phyloP scores from a whole-genome alignment of 2,329 filamentous ascomycete genomes.

The Clathrospora elynae region DNA sequence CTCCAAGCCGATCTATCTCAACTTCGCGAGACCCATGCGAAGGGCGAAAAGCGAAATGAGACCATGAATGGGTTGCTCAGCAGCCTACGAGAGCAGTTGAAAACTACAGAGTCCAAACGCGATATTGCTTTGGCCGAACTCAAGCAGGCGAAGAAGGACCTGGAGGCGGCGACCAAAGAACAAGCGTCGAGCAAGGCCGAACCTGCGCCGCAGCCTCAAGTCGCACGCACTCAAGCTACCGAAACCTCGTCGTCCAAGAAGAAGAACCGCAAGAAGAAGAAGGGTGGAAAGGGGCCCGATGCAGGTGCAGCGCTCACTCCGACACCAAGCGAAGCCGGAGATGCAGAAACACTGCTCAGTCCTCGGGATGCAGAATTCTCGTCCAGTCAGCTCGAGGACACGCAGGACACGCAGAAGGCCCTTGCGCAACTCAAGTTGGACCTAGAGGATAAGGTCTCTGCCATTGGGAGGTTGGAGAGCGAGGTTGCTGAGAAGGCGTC shows the following conservation, averaged over 20 bases:
- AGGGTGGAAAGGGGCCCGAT: conserved; percentile 60
- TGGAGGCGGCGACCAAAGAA: conserved; percentile 26
- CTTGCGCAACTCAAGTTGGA: conserved; percentile 41
- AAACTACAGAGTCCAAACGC: conserved; percentile 58
- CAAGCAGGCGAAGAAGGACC: conserved; percentile 38
- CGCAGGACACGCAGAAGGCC: conserved; percentile 37
- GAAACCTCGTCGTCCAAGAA: conserved; percentile 65
- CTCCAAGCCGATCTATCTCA: conserved; percentile 41
- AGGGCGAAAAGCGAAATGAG: conserved; percentile 58
- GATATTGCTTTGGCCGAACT: conserved; percentile 53
- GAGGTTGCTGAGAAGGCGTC: conserved; percentile 62
- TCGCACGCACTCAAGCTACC: conserved; percentile 25
- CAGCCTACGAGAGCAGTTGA: conserved; percentile 59
- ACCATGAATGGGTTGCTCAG: conserved; percentile 62
- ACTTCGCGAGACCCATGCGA: conserved; percentile 37
- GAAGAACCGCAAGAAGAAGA: conserved; percentile 81
- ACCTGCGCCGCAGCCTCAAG: conserved; percentile 21
- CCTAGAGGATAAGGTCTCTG: conserved; percentile 42
- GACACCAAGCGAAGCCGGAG: conserved; percentile 47
- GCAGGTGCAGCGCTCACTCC: conserved; percentile 44
- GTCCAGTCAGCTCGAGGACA: conserved; percentile 35
- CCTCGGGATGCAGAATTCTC: conserved; percentile 53
- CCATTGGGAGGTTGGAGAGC: conserved; percentile 40
- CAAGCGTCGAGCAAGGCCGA: conserved; percentile 22
- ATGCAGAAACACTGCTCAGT: conserved; percentile 41